phyloP scores from a whole-genome alignment of 306 rosid genomes.

The Medicago arabica region DNA sequence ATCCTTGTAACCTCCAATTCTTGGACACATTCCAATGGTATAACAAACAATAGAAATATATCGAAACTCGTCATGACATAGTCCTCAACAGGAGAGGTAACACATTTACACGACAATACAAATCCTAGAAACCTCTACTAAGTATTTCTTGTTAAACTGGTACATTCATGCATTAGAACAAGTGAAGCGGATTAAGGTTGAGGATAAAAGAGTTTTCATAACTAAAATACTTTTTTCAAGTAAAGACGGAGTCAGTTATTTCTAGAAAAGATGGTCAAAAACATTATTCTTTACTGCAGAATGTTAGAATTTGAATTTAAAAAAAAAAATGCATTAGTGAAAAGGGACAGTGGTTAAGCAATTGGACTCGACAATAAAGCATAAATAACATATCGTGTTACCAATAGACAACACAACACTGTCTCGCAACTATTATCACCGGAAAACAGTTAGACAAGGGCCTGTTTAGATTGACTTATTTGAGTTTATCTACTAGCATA shows the following conservation, averaged over 20 bases:
- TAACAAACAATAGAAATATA: neutral
- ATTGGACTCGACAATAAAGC: neutral
- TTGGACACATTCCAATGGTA: neutral
- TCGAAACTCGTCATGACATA: slow-evolving; percentile 55
- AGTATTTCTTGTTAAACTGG: neutral
- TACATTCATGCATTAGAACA: neutral
- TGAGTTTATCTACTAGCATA: no score
- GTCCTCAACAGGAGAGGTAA: neutral
- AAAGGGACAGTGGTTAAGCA: neutral
- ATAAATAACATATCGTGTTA: neutral
- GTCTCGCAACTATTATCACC: no score
- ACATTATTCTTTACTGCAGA: neutral
- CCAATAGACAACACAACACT: no score
- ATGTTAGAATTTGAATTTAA: neutral
- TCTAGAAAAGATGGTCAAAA: no score
- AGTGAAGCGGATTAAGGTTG: no score
- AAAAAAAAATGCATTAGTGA: neutral
- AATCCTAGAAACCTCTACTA: neutral
- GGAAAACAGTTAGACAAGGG: no score
- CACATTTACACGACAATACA: neutral
- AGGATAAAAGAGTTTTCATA: no score
- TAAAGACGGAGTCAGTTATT: no score
- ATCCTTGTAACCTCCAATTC: neutral
- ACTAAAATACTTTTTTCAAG: no score
- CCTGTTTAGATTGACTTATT: no score